Evolutionary conservation across 352 stramenopile genomes (phyloP), one percentile per base, ranked within the genome.

Genomic region (Pelagophyceae sp.): DNA sequence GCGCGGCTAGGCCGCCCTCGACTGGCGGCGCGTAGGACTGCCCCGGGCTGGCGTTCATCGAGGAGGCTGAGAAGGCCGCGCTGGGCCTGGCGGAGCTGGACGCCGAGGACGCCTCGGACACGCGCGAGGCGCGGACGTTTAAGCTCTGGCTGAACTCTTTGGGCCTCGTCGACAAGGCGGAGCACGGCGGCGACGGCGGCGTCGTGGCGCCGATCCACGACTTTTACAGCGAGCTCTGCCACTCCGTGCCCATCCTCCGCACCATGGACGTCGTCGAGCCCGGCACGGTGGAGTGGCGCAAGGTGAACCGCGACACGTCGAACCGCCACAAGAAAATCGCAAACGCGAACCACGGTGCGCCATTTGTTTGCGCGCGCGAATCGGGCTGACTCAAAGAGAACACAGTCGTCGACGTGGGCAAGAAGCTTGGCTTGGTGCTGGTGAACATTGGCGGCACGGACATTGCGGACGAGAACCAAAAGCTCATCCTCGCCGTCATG

Each of bases 101-200:
- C 65, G 87, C 94, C 64, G 90, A 95, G 75, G 90, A 94, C 63
- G 82, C 87, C 38, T 89, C 88, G 20, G 90, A 93, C 75, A 94
- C 88, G 20, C 89, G 90, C 51, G 90, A 95, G 83, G 90, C 93
- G 77, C 88, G 90, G 0, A 88, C 92, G 11, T 95, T 94, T 83
- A 89, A 89, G 37, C 91, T 94, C 90, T 96, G 92, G 92, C 94
- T 96, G 78, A 96, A 96, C 85, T 96, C 91, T 64, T 80, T 97
- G 61, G 79, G 82, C 51, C n/a, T 80, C 38, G 75, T 76, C 74
- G 31, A 77, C 69, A 45, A 54, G 45, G 45, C 45, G 45, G 45
- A 54, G 45, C 45, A 54, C 45, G 45, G 45, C 45, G 45, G 45
- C 45, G 45, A 54, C 25, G 32, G 32, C 72, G 74, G 77, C 72